Evolutionary conservation across 345 rosid species (phyloP), one percentile per base, ranked within the genome.

Genomic region (Salix brachista): DNA sequence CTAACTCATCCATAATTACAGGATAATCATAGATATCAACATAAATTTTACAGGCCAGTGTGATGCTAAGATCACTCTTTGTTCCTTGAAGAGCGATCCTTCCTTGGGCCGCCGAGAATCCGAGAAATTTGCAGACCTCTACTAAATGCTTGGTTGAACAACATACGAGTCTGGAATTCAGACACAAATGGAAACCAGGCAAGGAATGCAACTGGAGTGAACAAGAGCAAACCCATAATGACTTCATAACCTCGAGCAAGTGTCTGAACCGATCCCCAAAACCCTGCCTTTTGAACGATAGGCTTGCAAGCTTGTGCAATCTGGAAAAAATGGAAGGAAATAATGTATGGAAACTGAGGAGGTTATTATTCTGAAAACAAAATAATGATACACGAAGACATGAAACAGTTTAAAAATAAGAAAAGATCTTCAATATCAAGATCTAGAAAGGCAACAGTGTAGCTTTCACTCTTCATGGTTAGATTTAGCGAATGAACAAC

Each of bases 171-270:
- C 80, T 96, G 99, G 78, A 96, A 96, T 80, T 96, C 99, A 0
- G 99, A 94, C 58, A 96, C 98, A 66, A 96, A 96, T 0, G 98
- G 99, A 78, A 96, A 96, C 99, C 99, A 96, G 3, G 99, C 98
- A 54, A 96, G 85, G 89, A 96, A 96, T 28, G 98, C 98, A 44
- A 96, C 98, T 3, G 99, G 99, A 2, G 99, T 96, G 86, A 96
- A 96, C 67, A 96, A 81, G 62, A 94, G 88, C 84, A 96, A 86
- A 11, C 99, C 98, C 95, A 96, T 96, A 11, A 94, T 83, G 46
- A 96, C 84, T 87, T 96, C 99, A 34, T 90, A 96, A 10, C 98
- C 98, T 54, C 99, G 97, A 52, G 99, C 99, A 2, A 96, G 90
- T 6, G 97, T 96, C 73, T 80, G 87, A 67, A 94, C 84, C 11